These are phyloP conservation scores for Trifolium subterraneum DNA, from an alignment of 306 rosid species.

Conservation along the genomic window DNA sequence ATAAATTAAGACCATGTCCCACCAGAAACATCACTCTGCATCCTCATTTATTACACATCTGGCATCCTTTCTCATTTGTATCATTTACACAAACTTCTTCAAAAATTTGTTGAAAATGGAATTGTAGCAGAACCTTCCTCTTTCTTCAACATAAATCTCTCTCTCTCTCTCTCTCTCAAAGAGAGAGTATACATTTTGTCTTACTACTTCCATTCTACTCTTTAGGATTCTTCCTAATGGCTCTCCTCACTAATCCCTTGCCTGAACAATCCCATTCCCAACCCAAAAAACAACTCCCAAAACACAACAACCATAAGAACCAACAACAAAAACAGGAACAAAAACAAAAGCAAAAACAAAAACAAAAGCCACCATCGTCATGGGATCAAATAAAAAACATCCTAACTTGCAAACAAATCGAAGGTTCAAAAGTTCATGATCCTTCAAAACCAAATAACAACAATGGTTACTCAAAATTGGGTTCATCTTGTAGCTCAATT, in stretches of 20 bases:
- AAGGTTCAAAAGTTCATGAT: slow-evolving; percentile 76
- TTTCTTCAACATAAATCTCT: neutral
- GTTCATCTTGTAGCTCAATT: slow-evolving; percentile 91
- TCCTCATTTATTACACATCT: slow-evolving; percentile 40
- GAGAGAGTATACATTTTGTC: slow-evolving; percentile 31
- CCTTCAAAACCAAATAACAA: slow-evolving; percentile 57
- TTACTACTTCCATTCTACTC: neutral
- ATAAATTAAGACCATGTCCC: slow-evolving; percentile 35
- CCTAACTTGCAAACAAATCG: slow-evolving; percentile 84
- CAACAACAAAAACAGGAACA: slow-evolving; percentile 41
- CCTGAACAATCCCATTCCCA: slow-evolving; percentile 55
- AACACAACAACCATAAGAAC: slow-evolving; percentile 39
- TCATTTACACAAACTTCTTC: slow-evolving; percentile 9
- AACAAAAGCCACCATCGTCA: slow-evolving; percentile 55
- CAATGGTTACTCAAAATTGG: slow-evolving; percentile 61
- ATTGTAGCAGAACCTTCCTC: neutral
- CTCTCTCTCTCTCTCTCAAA: slow-evolving; percentile 31
- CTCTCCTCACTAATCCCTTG: slow-evolving; percentile 55
- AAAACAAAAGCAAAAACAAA: slow-evolving; percentile 43
- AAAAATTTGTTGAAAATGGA: neutral
- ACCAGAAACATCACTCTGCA: slow-evolving; percentile 34
- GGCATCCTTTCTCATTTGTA: slow-evolving; percentile 41
- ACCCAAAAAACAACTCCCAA: slow-evolving; percentile 41
- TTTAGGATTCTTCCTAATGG: slow-evolving; percentile 50
- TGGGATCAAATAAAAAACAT: slow-evolving; percentile 96